Evolutionary conservation across 495 filamentous ascomycete species (phyloP).

Genomic region (Penicillium macrosclerotiorum): DNA sequence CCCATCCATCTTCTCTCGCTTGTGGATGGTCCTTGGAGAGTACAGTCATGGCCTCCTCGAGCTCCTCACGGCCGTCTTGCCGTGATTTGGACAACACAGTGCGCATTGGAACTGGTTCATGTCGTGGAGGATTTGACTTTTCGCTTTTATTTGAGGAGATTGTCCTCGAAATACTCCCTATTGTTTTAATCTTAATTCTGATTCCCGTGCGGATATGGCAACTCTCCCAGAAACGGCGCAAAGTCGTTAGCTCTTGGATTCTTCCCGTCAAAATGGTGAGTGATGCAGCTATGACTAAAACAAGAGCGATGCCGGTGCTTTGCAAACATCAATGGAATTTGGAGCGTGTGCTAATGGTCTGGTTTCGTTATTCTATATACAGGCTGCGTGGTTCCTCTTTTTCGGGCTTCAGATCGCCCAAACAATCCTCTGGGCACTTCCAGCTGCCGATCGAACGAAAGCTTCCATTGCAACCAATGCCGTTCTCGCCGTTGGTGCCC

Average conservation of each 20-base stretch:
- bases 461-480: slow-evolving; percentile 49
- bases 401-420: slow-evolving; percentile 44
- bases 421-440: slow-evolving; percentile 47
- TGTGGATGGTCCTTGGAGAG: slow-evolving; percentile 23
- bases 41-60: slow-evolving; percentile 29
- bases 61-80: slow-evolving; percentile 24
- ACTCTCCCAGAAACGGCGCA: slow-evolving; percentile 42
- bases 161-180: slow-evolving; percentile 51
- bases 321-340: too few species aligned
- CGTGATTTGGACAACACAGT: slow-evolving; percentile 42
- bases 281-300: background rate
- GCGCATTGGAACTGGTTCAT: slow-evolving; percentile 39
- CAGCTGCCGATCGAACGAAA: slow-evolving; percentile 26
- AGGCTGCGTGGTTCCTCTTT: slow-evolving; percentile 43
- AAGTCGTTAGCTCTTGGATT: slow-evolving; percentile 42
- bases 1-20: slow-evolving; percentile 7
- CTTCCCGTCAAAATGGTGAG: slow-evolving; percentile 45
- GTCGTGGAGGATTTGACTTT: slow-evolving; percentile 58
- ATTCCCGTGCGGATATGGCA: slow-evolving; percentile 45
- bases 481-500: slow-evolving; percentile 38
- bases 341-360: slow-evolving; percentile 8
- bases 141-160: slow-evolving; percentile 58
- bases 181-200: slow-evolving; percentile 46
- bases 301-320: too few species aligned
- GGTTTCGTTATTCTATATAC: background rate